Evolutionary conservation across 768 basidiomycete genomes (phyloP).

Genomic region (Boletellus ananas): DNA sequence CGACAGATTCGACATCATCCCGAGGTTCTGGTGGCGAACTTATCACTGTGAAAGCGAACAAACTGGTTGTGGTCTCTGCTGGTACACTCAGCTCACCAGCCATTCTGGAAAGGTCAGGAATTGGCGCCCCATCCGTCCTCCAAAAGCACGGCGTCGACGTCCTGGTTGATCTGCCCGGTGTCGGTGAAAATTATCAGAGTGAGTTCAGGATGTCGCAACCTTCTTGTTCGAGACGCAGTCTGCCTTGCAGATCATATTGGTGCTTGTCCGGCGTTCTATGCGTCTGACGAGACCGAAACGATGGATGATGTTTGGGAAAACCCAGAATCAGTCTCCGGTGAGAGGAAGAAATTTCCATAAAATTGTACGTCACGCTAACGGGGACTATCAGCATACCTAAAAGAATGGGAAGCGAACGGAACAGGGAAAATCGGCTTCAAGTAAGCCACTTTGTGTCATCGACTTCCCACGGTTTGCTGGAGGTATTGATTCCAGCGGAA

Average conservation of each 20-base stretch:
- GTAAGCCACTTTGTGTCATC: conserved; percentile 29
- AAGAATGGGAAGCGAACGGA: conserved; percentile 35
- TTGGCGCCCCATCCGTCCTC: conserved; percentile 35
- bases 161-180: conserved; percentile 37
- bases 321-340: conserved; percentile 30
- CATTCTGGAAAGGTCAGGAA: conserved; percentile 53
- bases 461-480: not conserved
- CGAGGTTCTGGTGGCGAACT: conserved; percentile 10
- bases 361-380: too few relatives aligned
- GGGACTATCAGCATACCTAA: conserved; percentile 17
- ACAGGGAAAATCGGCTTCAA: conserved; percentile 51
- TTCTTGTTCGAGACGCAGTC: not conserved
- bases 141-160: conserved; percentile 26
- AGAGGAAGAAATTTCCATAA: conserved; percentile 33
- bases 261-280: conserved; percentile 31
- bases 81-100: conserved; percentile 43
- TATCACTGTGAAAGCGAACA: conserved; percentile 26
- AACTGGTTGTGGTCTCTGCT: conserved; percentile 37
- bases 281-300: conserved; percentile 45
- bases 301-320: conserved; percentile 44
- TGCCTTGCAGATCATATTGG: conserved; percentile 28
- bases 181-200: conserved; percentile 43
- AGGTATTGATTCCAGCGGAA: conserved; percentile 34
- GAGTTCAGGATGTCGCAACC: not conserved
- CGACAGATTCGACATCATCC: conserved; percentile 24